These are phyloP conservation scores for Graphilbum sp. DNA, from an alignment of 2,329 filamentous ascomycete genomes.

Conservation along the genomic window DNA sequence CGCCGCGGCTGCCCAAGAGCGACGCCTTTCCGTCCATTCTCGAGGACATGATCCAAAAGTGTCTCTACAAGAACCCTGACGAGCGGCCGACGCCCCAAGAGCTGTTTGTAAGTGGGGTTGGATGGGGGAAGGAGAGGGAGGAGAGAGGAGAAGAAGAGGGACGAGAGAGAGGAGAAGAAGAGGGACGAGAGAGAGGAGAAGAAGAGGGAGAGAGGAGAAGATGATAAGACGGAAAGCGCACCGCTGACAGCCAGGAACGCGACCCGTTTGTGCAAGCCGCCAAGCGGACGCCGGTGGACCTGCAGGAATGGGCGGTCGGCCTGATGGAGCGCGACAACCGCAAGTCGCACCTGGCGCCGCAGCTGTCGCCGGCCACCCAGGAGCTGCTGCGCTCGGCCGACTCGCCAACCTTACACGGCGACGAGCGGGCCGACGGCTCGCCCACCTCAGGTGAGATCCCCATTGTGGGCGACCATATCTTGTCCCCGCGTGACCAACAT, in stretches of 20 bases:
- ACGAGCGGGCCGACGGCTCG: conserved; percentile 34
- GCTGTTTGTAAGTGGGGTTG: conserved; percentile 69
- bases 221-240: too few species aligned
- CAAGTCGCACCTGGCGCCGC: conserved; percentile 79
- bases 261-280: conserved; percentile 93
- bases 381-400: conserved; percentile 53
- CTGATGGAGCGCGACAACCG: conserved; percentile 93
- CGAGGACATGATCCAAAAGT: conserved; percentile 95
- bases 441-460: conserved; percentile 61
- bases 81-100: conserved; percentile 84
- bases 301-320: conserved; percentile 83
- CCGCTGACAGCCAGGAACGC: conserved; percentile 65
- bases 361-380: conserved; percentile 61
- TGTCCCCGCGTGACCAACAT: conserved; percentile 36
- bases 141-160: too few species aligned
- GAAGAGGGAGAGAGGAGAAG: too few species aligned
- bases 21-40: conserved; percentile 91
- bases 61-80: conserved; percentile 76
- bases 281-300: conserved; percentile 87
- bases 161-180: too few species aligned
- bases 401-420: conserved; percentile 35
- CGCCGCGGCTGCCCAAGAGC: conserved; percentile 85
- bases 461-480: conserved; percentile 37
- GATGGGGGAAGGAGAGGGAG: too few species aligned
- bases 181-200: too few species aligned